phyloP scores from a whole-genome alignment of 2,329 filamentous ascomycete species.

The Xylariaceae sp. region DNA sequence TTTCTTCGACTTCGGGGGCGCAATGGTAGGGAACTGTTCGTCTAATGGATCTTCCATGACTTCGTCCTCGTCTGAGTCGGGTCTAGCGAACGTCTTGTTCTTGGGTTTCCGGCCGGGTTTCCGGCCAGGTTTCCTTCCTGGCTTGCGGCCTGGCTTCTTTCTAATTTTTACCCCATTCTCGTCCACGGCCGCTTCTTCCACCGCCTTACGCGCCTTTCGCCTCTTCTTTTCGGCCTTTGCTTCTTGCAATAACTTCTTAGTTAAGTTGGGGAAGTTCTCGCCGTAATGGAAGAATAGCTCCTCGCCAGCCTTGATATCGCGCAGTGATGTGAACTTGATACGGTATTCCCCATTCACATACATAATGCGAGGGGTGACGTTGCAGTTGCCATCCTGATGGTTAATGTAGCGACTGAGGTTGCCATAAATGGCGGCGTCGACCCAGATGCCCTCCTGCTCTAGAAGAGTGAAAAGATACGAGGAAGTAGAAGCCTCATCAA shows the following conservation, averaged over 20 bases:
- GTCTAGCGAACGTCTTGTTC: slow-evolving; percentile 25
- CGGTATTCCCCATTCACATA: slow-evolving; percentile 73
- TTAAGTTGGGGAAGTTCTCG: slow-evolving; percentile 61
- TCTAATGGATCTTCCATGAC: slow-evolving; percentile 16
- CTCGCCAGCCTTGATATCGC: slow-evolving; percentile 65
- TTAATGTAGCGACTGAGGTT: slow-evolving; percentile 85
- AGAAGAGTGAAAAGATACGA: slow-evolving; percentile 62
- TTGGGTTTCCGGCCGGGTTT: slow-evolving; percentile 23
- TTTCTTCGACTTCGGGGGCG: slow-evolving; percentile 16
- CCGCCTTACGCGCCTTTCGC: slow-evolving; percentile 25
- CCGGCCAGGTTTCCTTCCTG: slow-evolving; percentile 23
- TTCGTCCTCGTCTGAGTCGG: slow-evolving; percentile 19
- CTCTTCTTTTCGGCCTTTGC: slow-evolving; percentile 32
- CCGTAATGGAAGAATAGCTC: slow-evolving; percentile 83
- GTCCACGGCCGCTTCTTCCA: slow-evolving; percentile 19
- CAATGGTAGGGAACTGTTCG: slow-evolving; percentile 18
- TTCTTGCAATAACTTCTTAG: slow-evolving; percentile 45
- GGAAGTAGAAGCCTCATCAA: slow-evolving; percentile 57
- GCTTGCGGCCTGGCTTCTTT: slow-evolving; percentile 27
- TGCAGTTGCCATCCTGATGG: slow-evolving; percentile 60
- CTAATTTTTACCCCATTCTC: slow-evolving; percentile 19
- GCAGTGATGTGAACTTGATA: slow-evolving; percentile 67
- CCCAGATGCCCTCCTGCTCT: slow-evolving; percentile 58
- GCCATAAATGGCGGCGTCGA: slow-evolving; percentile 73
- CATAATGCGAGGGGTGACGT: slow-evolving; percentile 60